phyloP scores from a whole-genome alignment of 345 rosid genomes.

The Punica granatum region DNA sequence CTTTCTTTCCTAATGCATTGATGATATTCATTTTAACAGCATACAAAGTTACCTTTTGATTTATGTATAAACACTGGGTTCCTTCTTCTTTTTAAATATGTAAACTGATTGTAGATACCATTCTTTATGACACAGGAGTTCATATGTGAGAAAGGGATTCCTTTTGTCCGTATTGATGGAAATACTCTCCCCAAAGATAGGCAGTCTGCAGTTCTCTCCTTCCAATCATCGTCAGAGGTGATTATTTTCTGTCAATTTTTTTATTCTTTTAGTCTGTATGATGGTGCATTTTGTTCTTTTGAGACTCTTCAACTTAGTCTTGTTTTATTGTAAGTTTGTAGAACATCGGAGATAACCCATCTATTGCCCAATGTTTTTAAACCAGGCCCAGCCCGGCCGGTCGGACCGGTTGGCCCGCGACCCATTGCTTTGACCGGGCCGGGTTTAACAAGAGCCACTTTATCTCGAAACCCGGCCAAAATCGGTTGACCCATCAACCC shows the following conservation, averaged over 20 bases:
- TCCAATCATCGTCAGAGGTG: slow-evolving; percentile 63
- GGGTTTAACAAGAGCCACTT: no score
- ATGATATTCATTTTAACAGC: background rate
- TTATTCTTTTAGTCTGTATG: background rate
- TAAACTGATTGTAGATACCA: background rate
- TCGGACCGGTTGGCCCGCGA: no score
- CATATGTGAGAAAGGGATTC: slow-evolving; percentile 70
- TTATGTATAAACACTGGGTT: background rate
- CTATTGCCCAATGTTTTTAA: no score
- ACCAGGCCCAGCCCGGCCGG: no score
- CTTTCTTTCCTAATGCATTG: background rate
- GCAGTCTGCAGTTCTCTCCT: slow-evolving; percentile 72
- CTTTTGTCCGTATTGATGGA: slow-evolving; percentile 94
- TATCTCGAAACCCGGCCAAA: no score
- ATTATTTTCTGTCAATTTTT: slow-evolving; percentile 7
- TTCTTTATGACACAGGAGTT: slow-evolving; percentile 47
- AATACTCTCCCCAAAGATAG: slow-evolving; percentile 78
- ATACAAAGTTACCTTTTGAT: background rate
- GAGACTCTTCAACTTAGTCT: background rate
- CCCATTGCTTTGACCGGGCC: no score
- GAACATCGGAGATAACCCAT: background rate
- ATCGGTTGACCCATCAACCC: no score
- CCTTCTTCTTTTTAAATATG: background rate
- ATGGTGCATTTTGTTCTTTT: slow-evolving; percentile 4
- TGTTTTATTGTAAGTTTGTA: background rate